phyloP scores from a whole-genome alignment of 768 basidiomycete genomes.

The Lyophyllum shimeji region DNA sequence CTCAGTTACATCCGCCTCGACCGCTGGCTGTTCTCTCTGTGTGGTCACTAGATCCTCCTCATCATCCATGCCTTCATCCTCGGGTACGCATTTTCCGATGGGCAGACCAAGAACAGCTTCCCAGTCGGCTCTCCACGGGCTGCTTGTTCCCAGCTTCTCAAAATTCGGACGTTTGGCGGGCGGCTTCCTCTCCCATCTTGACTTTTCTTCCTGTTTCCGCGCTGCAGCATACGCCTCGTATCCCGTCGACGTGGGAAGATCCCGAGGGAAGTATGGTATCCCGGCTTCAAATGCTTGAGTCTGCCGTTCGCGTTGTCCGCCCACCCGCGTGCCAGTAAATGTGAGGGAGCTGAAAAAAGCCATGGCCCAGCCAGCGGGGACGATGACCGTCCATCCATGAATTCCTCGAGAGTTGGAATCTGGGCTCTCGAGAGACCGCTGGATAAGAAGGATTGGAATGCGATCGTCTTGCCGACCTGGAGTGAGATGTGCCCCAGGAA shows the following conservation, averaged over 20 bases:
- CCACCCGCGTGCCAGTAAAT: slow-evolving; percentile 82
- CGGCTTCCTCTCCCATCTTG: slow-evolving; percentile 76
- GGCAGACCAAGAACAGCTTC: slow-evolving; percentile 57
- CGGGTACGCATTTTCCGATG: not conserved
- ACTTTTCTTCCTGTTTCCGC: slow-evolving; percentile 53
- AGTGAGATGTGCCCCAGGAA: slow-evolving; percentile 75
- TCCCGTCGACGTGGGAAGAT: slow-evolving; percentile 63
- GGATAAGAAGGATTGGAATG: slow-evolving; percentile 81
- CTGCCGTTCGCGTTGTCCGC: slow-evolving; percentile 79
- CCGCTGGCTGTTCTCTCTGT: slow-evolving; percentile 48
- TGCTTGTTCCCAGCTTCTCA: slow-evolving; percentile 57
- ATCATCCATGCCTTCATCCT: slow-evolving; percentile 16
- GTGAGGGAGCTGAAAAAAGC: slow-evolving; percentile 82
- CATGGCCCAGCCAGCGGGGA: slow-evolving; percentile 91
- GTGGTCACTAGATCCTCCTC: slow-evolving; percentile 48
- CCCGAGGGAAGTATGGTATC: slow-evolving; percentile 72
- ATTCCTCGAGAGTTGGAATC: slow-evolving; percentile 41
- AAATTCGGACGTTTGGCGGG: slow-evolving; percentile 85
- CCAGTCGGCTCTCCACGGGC: slow-evolving; percentile 83
- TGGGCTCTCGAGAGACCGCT: slow-evolving; percentile 60
- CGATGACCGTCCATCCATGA: slow-evolving; percentile 85
- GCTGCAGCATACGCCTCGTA: slow-evolving; percentile 49
- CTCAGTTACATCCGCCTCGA: slow-evolving; percentile 16
- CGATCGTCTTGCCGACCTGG: slow-evolving; percentile 77
- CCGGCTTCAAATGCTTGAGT: slow-evolving; percentile 86